Evolutionary conservation across 306 rosid genomes (phyloP), one percentile per base, ranked within the genome.

Genomic region (Cicer arietinum): DNA sequence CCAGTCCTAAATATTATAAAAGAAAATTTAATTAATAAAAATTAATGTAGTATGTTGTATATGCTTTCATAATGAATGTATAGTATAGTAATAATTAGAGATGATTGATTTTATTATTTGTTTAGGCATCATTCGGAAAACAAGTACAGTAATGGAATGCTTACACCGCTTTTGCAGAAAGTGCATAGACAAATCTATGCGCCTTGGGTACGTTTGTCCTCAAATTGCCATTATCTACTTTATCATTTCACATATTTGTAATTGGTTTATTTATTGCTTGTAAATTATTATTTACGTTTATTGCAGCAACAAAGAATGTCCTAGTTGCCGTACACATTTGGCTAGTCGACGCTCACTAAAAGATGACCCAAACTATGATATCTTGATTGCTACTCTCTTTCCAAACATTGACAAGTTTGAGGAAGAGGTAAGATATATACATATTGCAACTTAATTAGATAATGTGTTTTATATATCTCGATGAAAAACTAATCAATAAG

Each of bases 111-210:
- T 46, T 18, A 73, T 82, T 56, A 7, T 54, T 48, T 79, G 67
- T 80, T 74, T 61, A 93, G 97, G 98, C 54, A 86, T 93, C 75
- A 89, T 93, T 68, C 78, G 87, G 43, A 90, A 90, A 71, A 89
- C 97, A 73, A 81, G 87, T 78, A 85, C 91, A 3, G 90, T 90
- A 64, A 93, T 79, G 93, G 90, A 88, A 78, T 90, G 97, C 82
- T 63, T 93, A 75, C 98, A 90, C 74, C 95, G 98, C 67, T 93
- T 93, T 74, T 93, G 97, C 67, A 86, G 84, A 81, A 89, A 89
- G 68, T 93, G 98, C 86, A 89, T 93, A 46, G 93, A 93, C 81
- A 88, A 89, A 85, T 85, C 91, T 3, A 88, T 93, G 85, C 90
- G 91, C 43, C 73, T 84, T 9, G 89, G 98, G 97, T 25, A 25